phyloP scores from a whole-genome alignment of 768 basidiomycete species.

The Solioccasus polychromus region DNA sequence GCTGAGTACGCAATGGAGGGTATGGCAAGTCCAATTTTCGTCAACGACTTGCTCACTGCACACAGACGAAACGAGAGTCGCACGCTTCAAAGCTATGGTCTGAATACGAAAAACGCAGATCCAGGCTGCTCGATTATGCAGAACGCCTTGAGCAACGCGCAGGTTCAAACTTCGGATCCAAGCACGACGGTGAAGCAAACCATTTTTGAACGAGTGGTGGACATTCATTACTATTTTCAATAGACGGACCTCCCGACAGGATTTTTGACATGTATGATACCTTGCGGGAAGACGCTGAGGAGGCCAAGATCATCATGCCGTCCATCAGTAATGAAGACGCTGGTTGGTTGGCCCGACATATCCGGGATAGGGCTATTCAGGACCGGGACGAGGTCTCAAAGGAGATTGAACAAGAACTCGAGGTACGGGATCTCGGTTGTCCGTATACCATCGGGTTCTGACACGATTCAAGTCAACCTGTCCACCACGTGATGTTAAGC shows the following conservation, averaged over 20 bases:
- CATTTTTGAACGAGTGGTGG: neutral
- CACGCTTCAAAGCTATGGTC: slow-evolving; percentile 57
- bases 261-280: slow-evolving; percentile 60
- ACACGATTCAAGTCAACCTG: slow-evolving; percentile 45
- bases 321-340: slow-evolving; percentile 46
- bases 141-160: slow-evolving; percentile 63
- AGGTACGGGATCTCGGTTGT: slow-evolving; percentile 43
- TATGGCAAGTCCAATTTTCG: slow-evolving; percentile 29
- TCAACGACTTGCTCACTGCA: slow-evolving; percentile 3
- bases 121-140: slow-evolving; percentile 54
- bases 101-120: slow-evolving; percentile 54
- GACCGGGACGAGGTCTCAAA: slow-evolving; percentile 50
- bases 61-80: slow-evolving; percentile 54
- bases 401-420: slow-evolving; percentile 71
- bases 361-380: slow-evolving; percentile 44
- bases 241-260: slow-evolving; percentile 38
- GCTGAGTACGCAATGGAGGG: slow-evolving; percentile 68
- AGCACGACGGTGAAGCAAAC: slow-evolving; percentile 37
- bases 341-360: slow-evolving; percentile 59
- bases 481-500: slow-evolving; percentile 72
- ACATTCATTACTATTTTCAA: neutral
- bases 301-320: slow-evolving; percentile 42
- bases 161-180: slow-evolving; percentile 42
- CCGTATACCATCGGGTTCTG: neutral
- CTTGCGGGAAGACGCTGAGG: slow-evolving; percentile 52